Evolutionary conservation across 2,329 filamentous ascomycete species (phyloP), one percentile per base, ranked within the genome.

Genomic region (Aspergillus thermomutatus): DNA sequence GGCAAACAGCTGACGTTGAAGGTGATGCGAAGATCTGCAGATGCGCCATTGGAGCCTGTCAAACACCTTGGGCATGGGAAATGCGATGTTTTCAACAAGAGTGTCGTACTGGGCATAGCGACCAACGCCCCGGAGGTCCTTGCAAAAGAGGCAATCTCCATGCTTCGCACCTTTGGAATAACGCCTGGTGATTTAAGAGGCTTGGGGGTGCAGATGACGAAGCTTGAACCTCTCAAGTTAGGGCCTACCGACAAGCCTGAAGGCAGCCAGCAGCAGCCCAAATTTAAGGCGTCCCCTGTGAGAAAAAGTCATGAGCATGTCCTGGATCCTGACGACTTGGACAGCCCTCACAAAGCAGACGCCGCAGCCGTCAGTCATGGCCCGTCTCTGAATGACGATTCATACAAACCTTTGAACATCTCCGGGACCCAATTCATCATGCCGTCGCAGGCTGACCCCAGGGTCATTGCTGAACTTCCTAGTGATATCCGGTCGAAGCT

Each of bases 11-110:
- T 99, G 50, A 96, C 92, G 0, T 86, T 99, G 80, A 97, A 97
- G 71, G 88, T 99, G 58, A 97, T 99, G 92, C 85, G 89, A 60
- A 86, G 93, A 59, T 86, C 92, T 17, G 79, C 87, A 23, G 90
- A 96, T 75, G 93, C 94, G 17, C 94, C 94, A 0, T 76, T 97
- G 17, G 92, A 97, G 70, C 91, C 94, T 1, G 86, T 88, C 0
- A 99, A 99, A 69, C 92, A 97, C 74, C 81, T 99, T 1, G 94
- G 94, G 0, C 94, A 97, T 73, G 94, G 94, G 1, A 93, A 92
- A 74, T 99, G 94, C 68, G 94, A 99, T 69, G 90, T 87, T 0
- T 95, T 92, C 78, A 97, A 91, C 78, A 97, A 95, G 73, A 96
- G 91, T 65, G 74, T 88, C 8, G 72, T 86, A 1, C 87, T 99